Conservation (phyloP, 75 land plant genomes). For the Gnetum montanum region DNA sequence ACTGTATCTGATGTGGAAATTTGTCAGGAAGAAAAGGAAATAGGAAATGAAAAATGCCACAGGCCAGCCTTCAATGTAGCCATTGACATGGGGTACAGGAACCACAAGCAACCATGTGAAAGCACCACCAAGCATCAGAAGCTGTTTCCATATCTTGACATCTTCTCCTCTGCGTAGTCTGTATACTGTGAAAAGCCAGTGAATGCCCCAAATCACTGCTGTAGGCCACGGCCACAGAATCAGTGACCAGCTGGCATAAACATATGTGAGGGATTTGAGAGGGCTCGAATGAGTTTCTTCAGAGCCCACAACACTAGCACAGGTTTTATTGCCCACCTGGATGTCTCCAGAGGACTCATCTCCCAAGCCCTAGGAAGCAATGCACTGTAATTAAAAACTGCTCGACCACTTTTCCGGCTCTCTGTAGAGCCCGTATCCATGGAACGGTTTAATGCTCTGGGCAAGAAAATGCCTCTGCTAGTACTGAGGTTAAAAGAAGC, state of each 20-base stretch:
- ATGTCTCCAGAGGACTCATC: slow-evolving; percentile 14
- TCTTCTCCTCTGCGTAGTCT: slow-evolving; percentile 29
- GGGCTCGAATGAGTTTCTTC: neutral
- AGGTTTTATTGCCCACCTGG: slow-evolving; percentile 9
- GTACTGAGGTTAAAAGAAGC: too few species aligned
- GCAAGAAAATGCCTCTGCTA: too few species aligned
- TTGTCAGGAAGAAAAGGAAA: slow-evolving; percentile 61
- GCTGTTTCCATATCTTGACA: slow-evolving; percentile 38
- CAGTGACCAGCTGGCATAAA: slow-evolving; percentile 77
- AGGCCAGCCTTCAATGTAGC: slow-evolving; percentile 80
- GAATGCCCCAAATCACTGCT: slow-evolving; percentile 31
- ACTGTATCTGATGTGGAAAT: slow-evolving; percentile 36
- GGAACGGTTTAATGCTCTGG: too few species aligned
- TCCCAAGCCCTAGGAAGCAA: slow-evolving; percentile 9
- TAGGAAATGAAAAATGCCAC: slow-evolving; percentile 54
- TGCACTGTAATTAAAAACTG: too few species aligned
- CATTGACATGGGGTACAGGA: slow-evolving; percentile 70
- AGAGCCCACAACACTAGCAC: slow-evolving; percentile 3
- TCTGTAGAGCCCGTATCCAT: too few species aligned
- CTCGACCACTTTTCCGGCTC: too few species aligned
- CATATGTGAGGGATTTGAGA: slow-evolving; percentile 49
- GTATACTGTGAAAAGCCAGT: slow-evolving; percentile 22
- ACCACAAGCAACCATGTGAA: slow-evolving; percentile 73
- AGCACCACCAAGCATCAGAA: slow-evolving; percentile 38
- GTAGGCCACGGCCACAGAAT: slow-evolving; percentile 75